These are phyloP conservation scores for Proliferodiscus dingleyae DNA, from an alignment of 2,329 filamentous ascomycete species.

Conservation along the genomic window DNA sequence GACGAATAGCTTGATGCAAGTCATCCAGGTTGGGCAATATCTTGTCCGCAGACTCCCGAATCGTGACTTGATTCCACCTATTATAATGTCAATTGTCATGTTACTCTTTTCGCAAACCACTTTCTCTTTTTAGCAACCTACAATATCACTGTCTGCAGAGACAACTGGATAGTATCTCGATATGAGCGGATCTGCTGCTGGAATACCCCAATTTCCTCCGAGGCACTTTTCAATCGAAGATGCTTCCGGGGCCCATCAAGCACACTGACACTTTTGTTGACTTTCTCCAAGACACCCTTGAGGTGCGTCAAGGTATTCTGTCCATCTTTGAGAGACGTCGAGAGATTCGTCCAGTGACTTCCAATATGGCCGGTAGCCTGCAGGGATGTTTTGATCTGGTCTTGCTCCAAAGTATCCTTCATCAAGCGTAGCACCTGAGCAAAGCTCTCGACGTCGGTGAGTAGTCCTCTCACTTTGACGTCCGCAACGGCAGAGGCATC, in stretches of 20 bases:
- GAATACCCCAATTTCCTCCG: conserved; percentile 11
- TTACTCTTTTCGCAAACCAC: not conserved
- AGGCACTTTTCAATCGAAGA: conserved; percentile 8
- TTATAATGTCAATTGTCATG: not conserved
- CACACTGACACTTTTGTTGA: conserved; percentile 77
- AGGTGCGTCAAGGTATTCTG: conserved; percentile 14
- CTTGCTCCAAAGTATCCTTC: conserved; percentile 13
- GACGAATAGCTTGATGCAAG: conserved; percentile 11
- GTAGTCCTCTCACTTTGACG: conserved; percentile 11
- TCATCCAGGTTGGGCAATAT: conserved; percentile 16
- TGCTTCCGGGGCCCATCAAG: conserved; percentile 39
- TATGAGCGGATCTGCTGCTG: conserved; percentile 16
- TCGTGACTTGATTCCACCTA: conserved; percentile 15
- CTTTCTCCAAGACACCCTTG: conserved; percentile 62
- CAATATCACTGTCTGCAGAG: conserved; percentile 16
- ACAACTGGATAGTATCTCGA: conserved; percentile 14
- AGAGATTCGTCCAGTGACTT: conserved; percentile 12
- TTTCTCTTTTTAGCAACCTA: conserved; percentile 4
- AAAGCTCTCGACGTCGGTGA: conserved; percentile 17
- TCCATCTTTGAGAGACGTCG: conserved; percentile 9
- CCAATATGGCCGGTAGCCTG: conserved; percentile 16
- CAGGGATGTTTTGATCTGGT: conserved; percentile 4
- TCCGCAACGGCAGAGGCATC: conserved; percentile 11
- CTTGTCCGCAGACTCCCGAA: conserved; percentile 12
- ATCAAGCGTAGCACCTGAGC: conserved; percentile 12